Conservation (phyloP, 1,284 basidiomycete genomes). For the Coniophora puteana region DNA sequence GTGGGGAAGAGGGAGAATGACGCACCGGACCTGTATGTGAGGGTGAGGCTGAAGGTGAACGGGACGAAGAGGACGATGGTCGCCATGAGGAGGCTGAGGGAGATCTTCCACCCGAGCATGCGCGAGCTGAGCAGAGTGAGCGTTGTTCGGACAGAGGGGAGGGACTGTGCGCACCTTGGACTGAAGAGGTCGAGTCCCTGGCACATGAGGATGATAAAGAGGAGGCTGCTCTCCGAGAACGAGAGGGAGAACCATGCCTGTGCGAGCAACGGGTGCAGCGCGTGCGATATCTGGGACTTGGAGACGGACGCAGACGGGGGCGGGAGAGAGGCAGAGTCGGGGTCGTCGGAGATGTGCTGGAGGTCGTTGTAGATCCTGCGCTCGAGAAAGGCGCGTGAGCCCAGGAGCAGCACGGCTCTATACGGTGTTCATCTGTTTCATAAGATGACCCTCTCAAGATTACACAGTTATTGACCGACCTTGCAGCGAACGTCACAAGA, state of each 20-base stretch:
- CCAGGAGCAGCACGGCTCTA: slow-evolving; percentile 46
- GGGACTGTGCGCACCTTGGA: slow-evolving; percentile 40
- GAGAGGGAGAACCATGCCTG: slow-evolving; percentile 57
- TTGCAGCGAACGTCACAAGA: slow-evolving; percentile 15
- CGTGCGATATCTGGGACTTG: slow-evolving; percentile 23
- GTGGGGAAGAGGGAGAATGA: not conserved
- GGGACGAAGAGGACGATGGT: slow-evolving; percentile 62
- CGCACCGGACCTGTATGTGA: slow-evolving; percentile 40
- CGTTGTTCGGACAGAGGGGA: slow-evolving; percentile 3
- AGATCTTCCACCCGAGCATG: slow-evolving; percentile 59
- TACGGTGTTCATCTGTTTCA: not conserved
- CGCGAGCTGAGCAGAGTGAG: slow-evolving; percentile 37
- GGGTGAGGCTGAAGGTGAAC: slow-evolving; percentile 53
- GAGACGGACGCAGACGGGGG: slow-evolving; percentile 39
- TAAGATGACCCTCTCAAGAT: not conserved
- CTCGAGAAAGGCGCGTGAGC: slow-evolving; percentile 52
- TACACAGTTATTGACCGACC: slow-evolving; percentile 16
- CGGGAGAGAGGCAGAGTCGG: slow-evolving; percentile 31
- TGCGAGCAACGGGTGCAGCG: slow-evolving; percentile 51
- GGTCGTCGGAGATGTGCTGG: slow-evolving; percentile 33
- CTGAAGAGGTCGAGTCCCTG: slow-evolving; percentile 55
- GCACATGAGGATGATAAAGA: slow-evolving; percentile 64
- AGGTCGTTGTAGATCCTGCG: slow-evolving; percentile 56
- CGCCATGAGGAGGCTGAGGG: slow-evolving; percentile 51
- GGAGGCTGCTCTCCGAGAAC: slow-evolving; percentile 64